Percentiles rank a stretch among this genome's conserved stretches.
phyloP scores from a whole-genome alignment of 345 rosid genomes.

The Litchi chinensis region DNA sequence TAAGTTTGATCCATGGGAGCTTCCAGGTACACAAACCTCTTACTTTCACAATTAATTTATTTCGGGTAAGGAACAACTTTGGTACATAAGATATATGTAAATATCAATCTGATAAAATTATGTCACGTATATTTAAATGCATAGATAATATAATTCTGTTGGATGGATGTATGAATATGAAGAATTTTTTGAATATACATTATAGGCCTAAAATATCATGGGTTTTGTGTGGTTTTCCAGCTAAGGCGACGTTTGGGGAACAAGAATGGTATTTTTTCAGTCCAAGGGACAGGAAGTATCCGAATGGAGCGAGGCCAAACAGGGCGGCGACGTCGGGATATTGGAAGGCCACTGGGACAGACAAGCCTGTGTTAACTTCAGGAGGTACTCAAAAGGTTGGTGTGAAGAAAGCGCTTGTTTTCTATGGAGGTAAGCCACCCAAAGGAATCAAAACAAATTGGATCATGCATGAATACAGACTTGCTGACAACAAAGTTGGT shows the following conservation, averaged over 20 bases:
- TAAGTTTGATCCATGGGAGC: constrained; percentile 98
- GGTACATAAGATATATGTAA: background rate
- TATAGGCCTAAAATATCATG: background rate
- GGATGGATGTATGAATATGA: background rate
- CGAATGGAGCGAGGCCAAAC: constrained; percentile 96
- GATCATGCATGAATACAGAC: constrained; percentile 98
- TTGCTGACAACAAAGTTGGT: constrained; percentile 50
- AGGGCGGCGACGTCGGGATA: constrained; percentile 96
- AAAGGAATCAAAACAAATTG: constrained; percentile 96
- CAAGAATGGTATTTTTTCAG: constrained; percentile 98
- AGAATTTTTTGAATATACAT: background rate
- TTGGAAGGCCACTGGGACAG: constrained; percentile 99
- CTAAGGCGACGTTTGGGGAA: constrained; percentile 91
- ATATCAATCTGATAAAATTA: background rate
- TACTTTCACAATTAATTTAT: no score
- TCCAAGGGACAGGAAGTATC: constrained; percentile 93
- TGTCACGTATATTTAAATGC: background rate
- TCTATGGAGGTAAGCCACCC: constrained; percentile 95
- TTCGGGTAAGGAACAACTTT: no score
- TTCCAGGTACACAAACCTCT: constrained; percentile 61
- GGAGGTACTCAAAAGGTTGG: constrained; percentile 75
- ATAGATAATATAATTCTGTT: background rate
- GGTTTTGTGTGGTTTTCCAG: constrained; percentile 33
- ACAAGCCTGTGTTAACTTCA: constrained; percentile 78
- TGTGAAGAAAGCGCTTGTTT: constrained; percentile 89